Conservation (phyloP, 202 grass and related monocot genomes). For the Cymbopogon flexuosus region DNA sequence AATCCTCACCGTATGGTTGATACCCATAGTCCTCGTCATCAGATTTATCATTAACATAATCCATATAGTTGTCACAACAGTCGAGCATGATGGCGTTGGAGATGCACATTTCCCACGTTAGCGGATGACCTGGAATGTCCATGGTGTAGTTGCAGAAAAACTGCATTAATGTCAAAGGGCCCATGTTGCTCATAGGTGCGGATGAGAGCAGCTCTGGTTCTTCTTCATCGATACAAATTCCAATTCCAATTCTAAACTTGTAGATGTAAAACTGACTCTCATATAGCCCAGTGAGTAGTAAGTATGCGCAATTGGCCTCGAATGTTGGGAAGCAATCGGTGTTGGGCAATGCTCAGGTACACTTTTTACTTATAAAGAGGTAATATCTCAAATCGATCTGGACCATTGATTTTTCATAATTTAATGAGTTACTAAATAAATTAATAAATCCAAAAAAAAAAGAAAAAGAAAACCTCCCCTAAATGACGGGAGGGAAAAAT, state of each 20-base stretch:
- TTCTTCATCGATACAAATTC: not conserved
- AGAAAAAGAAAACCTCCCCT: no score
- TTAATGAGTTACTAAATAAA: no score
- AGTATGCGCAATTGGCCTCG: not conserved
- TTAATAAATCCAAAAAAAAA: no score
- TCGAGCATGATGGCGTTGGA: no score
- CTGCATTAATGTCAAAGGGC: not conserved
- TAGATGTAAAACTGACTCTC: not conserved
- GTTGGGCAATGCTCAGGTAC: not conserved
- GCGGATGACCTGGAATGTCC: not conserved
- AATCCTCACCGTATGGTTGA: no score
- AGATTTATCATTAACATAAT: no score
- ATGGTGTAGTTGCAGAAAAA: not conserved
- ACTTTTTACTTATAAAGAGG: no score
- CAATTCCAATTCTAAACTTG: not conserved
- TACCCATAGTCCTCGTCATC: no score
- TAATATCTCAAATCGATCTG: no score
- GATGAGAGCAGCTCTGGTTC: not conserved
- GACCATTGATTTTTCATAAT: no score
- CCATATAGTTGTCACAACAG: no score
- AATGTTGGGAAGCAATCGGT: not conserved
- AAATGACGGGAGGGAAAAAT: no score
- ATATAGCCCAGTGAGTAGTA: not conserved
- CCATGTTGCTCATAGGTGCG: not conserved
- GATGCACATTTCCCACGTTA: not conserved